A percentile compares a stretch with the other conserved stretches of the same genome.
Evolutionary conservation across 192 early-diverging fungal genomes (phyloP).

Genomic region (Umbelopsis ramanniana): DNA sequence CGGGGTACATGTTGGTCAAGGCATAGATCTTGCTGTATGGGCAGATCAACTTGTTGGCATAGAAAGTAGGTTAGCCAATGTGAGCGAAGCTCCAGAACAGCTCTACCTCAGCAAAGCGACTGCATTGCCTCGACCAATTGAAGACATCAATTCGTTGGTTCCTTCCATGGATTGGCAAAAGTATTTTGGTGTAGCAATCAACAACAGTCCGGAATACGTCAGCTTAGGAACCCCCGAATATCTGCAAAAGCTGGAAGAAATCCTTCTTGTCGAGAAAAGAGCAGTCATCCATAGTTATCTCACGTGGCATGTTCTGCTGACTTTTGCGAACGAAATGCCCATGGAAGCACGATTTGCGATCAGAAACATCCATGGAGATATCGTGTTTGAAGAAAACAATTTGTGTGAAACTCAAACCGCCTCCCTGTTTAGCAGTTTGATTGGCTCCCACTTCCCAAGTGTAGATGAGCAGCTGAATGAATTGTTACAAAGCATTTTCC

Average conservation of each 20-base stretch:
- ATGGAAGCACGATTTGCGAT: neutral
- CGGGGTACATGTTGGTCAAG: neutral
- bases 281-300: neutral
- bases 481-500: neutral
- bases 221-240: neutral
- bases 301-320: neutral
- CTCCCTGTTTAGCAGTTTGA: neutral
- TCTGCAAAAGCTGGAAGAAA: neutral
- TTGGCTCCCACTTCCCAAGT: neutral
- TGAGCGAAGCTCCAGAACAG: slow-evolving; percentile 1
- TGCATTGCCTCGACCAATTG: too few species aligned
- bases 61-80: neutral
- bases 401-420: neutral
- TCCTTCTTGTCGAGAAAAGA: neutral
- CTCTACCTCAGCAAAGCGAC: neutral
- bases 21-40: neutral
- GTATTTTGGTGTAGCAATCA: neutral
- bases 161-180: neutral
- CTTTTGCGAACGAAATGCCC: neutral
- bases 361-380: neutral
- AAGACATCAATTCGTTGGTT: neutral
- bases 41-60: neutral
- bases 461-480: neutral
- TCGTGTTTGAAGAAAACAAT: neutral
- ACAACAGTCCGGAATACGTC: neutral